These are phyloP conservation scores for Physcia stellaris DNA, from an alignment of 495 filamentous ascomycete genomes.

Conservation along the genomic window DNA sequence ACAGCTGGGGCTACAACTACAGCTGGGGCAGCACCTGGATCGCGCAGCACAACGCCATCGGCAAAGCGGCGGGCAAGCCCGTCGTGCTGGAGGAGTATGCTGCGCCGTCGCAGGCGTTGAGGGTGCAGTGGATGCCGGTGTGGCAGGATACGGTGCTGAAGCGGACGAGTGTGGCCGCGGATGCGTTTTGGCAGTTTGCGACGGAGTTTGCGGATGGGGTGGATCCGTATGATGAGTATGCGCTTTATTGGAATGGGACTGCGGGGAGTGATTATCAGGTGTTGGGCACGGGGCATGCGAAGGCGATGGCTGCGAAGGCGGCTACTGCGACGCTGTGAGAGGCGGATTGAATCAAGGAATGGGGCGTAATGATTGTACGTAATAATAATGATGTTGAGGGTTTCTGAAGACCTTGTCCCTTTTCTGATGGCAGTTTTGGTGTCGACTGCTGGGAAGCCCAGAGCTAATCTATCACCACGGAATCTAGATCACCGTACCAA, in stretches of 20 bases:
- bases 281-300: conserved; percentile 10
- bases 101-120: conserved; percentile 14
- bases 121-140: conserved; percentile 25
- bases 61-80: conserved; percentile 44
- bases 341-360: no score
- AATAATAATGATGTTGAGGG: no score
- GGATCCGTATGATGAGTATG: conserved; percentile 14
- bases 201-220: conserved; percentile 8
- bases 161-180: conserved; percentile 35
- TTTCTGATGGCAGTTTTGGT: no score
- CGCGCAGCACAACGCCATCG: conserved; percentile 41
- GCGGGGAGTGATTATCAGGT: conserved; percentile 9
- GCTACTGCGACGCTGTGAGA: conserved; percentile 3
- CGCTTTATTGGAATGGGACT: conserved; percentile 13
- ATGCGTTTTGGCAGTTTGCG: conserved; percentile 58
- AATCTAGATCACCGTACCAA: no score
- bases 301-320: conserved; percentile 13
- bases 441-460: no score
- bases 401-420: no score
- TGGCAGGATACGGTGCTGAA: conserved; percentile 46
- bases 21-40: conserved; percentile 46
- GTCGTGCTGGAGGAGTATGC: conserved; percentile 61
- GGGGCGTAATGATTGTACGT: no score
- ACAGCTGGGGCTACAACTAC: conserved; percentile 29
- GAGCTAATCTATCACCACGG: no score